Evolutionary conservation across 2,329 filamentous ascomycete species (phyloP), one percentile per base, ranked within the genome.

Genomic region (Neurospora crassa): DNA sequence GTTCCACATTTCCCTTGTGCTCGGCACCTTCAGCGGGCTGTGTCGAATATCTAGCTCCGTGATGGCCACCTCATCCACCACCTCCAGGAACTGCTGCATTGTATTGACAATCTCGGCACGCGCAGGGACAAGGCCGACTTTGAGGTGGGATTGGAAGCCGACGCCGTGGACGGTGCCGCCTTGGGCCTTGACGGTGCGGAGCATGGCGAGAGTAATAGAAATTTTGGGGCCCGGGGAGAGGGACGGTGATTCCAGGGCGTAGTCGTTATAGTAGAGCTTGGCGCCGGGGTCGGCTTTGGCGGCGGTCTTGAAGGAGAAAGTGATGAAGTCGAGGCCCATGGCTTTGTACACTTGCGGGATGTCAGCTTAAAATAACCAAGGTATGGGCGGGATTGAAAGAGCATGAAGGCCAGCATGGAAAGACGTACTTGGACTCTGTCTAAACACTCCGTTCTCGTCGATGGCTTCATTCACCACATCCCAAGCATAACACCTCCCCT

Each of bases 261-360:
- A 74, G 63, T 74, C 74, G 67, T 74, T 74, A 70, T 74, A 74
- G 67, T 74, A 74, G 69, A 74, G 72, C 47, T 70, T 73, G n/a
- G 74, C 71, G 2, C 11, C 6, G 29, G 72, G 74, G 59, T 74
- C 72, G 14, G 73, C 70, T n/a, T 63, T 40, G 20, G 73, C 71
- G 2, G 74, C 72, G 3, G 53, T 68, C n/a, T 71, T 71, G 70
- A 74, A 74, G 3, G 74, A 63, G 70, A 45, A 67, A 2, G 73
- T 71, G 18, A 74, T 74, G 70, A 73, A 74, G 43, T 72, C 70
- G 1, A 71, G 6, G 47, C 74, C 74, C 72, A 74, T 73, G 41
- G 72, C 71, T 10, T 68, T 63, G 69, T 74, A 74, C 70, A 74
- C 73, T 71, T 41, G 29, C 8, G 4, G 1, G 3, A n/a, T 20